A percentile compares a stretch with the other conserved stretches of the same genome.
phyloP scores from a whole-genome alignment of 2,329 filamentous ascomycete genomes.

The Fusarium marasasianum region DNA sequence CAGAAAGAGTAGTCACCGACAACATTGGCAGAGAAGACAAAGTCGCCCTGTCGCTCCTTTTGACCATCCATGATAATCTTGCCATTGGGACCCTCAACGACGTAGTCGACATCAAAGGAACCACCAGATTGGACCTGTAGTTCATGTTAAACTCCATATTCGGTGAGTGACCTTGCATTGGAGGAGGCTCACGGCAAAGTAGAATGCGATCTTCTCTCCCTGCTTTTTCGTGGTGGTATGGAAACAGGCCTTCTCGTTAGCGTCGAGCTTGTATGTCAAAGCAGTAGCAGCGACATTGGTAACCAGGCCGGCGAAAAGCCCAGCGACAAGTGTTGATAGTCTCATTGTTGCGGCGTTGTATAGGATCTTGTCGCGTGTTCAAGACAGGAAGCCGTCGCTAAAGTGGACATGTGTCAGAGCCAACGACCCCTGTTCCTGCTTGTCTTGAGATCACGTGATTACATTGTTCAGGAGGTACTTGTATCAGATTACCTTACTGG shows the following conservation, averaged over 20 bases:
- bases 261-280: conserved; percentile 88
- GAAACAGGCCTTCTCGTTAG: conserved; percentile 97
- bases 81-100: conserved; percentile 82
- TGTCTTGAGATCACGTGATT: too few species aligned
- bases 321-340: conserved; percentile 67
- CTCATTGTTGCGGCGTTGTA: conserved; percentile 64
- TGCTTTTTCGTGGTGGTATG: conserved; percentile 80
- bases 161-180: background rate
- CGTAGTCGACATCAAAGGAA: conserved; percentile 96
- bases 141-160: conserved; percentile 17
- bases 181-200: conserved; percentile 84
- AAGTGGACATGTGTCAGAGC: conserved; percentile 23
- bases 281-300: conserved; percentile 85
- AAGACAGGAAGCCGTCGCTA: conserved; percentile 45
- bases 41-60: conserved; percentile 96
- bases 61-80: conserved; percentile 84
- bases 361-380: conserved; percentile 44
- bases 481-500: too few species aligned
- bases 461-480: too few species aligned
- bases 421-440: background rate
- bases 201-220: conserved; percentile 93
- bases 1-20: conserved; percentile 94
- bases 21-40: conserved; percentile 93
- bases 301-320: conserved; percentile 76
- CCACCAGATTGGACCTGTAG: conserved; percentile 94